Conservation (phyloP, 768 basidiomycete species). For the Mycena polygramma region DNA sequence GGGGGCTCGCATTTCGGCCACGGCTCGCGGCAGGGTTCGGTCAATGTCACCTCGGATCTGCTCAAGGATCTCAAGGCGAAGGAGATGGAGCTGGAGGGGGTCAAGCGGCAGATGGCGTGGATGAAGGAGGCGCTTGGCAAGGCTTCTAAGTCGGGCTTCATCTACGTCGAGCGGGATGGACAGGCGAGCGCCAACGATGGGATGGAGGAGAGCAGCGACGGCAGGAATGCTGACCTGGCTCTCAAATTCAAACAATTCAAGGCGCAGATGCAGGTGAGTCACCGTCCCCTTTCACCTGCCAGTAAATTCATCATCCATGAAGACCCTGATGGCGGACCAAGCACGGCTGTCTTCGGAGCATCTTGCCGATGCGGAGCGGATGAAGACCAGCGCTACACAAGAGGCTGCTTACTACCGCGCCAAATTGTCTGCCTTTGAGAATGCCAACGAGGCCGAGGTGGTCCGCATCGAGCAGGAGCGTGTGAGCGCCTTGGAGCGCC, state of each 20-base stretch:
- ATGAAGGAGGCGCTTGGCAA: conserved; percentile 84
- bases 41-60: conserved; percentile 81
- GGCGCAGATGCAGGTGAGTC: conserved; percentile 84
- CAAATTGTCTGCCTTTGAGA: conserved; percentile 90
- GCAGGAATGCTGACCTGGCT: conserved; percentile 75
- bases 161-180: conserved; percentile 69
- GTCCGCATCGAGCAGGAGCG: conserved; percentile 85
- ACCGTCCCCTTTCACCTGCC: conserved; percentile 14
- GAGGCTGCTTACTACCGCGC: conserved; percentile 97
- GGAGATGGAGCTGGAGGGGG: conserved; percentile 82
- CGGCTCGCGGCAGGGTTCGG: conserved; percentile 65
- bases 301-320: conserved; percentile 29
- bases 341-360: conserved; percentile 83
- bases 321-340: conserved; percentile 84
- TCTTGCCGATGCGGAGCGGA: conserved; percentile 82
- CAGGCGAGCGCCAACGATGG: conserved; percentile 51
- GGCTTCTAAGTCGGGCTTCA: conserved; percentile 85
- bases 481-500: conserved; percentile 77
- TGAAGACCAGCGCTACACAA: conserved; percentile 84
- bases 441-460: conserved; percentile 72
- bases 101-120: conserved; percentile 86
- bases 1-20: conserved; percentile 58
- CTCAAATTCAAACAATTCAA: conserved; percentile 90
- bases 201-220: conserved; percentile 58
- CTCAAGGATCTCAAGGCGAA: conserved; percentile 85